Base-by-base conservation (phyloP, 2,329 filamentous ascomycete species). In the Corinectria fuckeliana region DNA sequence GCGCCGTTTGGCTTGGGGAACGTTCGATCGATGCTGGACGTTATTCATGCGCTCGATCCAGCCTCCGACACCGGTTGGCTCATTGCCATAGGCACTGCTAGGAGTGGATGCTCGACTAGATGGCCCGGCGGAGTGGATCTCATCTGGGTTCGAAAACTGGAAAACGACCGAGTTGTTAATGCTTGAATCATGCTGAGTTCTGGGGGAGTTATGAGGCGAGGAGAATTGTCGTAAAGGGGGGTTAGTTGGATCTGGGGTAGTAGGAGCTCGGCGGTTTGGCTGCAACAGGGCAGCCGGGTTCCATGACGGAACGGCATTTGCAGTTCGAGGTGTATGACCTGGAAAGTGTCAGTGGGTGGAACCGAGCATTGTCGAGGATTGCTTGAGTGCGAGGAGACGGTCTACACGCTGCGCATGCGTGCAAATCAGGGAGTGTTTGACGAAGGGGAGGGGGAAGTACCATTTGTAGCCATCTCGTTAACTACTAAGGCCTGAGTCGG, bases 1-100 rank as follows among this genome's bases (percentile, higher is more conserved):
- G 52, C 87, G 77, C 50, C 88, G 87, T 76, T 94, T 94, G 25
- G 82, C 78, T 18, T 90, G 86, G 3, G 83, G 81, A 26, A 80
- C 71, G 74, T 81, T 62, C 71, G 79, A 68, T 23, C 93, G 89
- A 50, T 89, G 83, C 65, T 91, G 84, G 13, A 96, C 85, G 65
- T 89, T 88, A 72, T 93, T 91, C 72, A 93, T 81, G 28, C 87
- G 85, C 74, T 96, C 91, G 44, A 96, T 86, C 78, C 93, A 86
- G 55, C 78, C 77, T 9, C 83, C 81, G 65, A 86, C 82, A 23
- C 85, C 84, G 50, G 67, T 72, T 18, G 64, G 56, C 5, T 64
- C 44, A 16, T 64, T 61, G 16, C 62, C 59, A 34, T 71, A 61
- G 50, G 62, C 67, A 45, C 69, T 69, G 14, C 66, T 64, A 4